Evolutionary conservation across 2,329 filamentous ascomycete genomes (phyloP).

Genomic region (Emergomyces orientalis): DNA sequence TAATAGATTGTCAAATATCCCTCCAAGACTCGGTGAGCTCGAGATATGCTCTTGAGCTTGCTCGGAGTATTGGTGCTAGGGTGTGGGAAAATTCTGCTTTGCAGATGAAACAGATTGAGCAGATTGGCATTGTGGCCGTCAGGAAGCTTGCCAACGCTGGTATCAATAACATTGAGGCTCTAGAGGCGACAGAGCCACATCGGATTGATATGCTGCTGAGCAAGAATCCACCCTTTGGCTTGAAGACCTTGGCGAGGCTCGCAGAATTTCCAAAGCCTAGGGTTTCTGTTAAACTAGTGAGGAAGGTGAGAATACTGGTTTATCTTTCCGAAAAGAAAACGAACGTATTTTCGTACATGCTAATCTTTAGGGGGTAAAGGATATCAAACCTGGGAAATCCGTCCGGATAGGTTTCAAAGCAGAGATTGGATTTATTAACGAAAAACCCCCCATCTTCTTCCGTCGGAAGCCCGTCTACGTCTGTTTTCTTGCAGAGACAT

Average conservation of each 20-base stretch:
- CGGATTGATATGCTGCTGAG: slow-evolving; percentile 68
- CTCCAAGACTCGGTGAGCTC: slow-evolving; percentile 57
- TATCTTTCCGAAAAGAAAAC: slow-evolving; percentile 32
- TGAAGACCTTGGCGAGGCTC: slow-evolving; percentile 55
- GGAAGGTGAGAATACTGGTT: slow-evolving; percentile 38
- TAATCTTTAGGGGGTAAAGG: slow-evolving; percentile 16
- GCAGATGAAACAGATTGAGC: slow-evolving; percentile 74
- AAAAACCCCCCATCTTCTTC: slow-evolving; percentile 52
- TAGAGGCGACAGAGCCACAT: slow-evolving; percentile 57
- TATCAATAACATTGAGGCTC: slow-evolving; percentile 60
- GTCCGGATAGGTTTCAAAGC: slow-evolving; percentile 56
- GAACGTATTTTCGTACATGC: neutral
- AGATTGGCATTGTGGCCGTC: slow-evolving; percentile 65
- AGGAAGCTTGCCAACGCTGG: slow-evolving; percentile 63
- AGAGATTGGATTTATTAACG: slow-evolving; percentile 63
- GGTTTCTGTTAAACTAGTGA: slow-evolving; percentile 44
- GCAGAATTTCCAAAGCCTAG: slow-evolving; percentile 62
- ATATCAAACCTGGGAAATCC: slow-evolving; percentile 30
- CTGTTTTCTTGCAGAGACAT: slow-evolving; percentile 64
- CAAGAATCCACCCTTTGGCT: slow-evolving; percentile 75
- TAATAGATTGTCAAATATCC: slow-evolving; percentile 62
- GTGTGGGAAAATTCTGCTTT: slow-evolving; percentile 74
- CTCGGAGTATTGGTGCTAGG: slow-evolving; percentile 63
- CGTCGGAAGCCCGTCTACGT: slow-evolving; percentile 56
- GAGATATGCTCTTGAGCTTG: slow-evolving; percentile 63